Evolutionary conservation across 176 grass and related monocot species (phyloP).

Genomic region (Secale cereale): DNA sequence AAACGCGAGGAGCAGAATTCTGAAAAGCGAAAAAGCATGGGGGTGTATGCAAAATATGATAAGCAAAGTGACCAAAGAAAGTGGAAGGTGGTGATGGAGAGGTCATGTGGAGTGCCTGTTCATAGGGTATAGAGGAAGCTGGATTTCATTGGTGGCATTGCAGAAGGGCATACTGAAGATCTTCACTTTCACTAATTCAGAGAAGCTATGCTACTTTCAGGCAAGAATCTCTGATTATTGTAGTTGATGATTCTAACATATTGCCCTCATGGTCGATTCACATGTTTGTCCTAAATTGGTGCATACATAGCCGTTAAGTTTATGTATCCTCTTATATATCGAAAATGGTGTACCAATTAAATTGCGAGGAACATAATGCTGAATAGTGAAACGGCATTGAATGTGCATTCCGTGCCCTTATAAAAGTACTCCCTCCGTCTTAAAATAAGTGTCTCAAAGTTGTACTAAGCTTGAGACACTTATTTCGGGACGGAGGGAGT

Average conservation of each 20-base stretch:
- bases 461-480: no score
- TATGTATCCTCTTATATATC: background rate
- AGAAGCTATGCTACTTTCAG: constrained; percentile 82
- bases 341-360: background rate
- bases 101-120: constrained; percentile 22
- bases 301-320: background rate
- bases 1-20: no score
- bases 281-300: background rate
- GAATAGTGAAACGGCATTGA: background rate
- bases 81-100: no score
- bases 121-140: constrained; percentile 86
- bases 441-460: no score
- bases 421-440: no score
- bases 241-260: background rate
- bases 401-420: background rate
- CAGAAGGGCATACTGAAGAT: constrained; percentile 72
- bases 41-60: no score
- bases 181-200: constrained; percentile 87
- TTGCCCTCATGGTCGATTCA: background rate
- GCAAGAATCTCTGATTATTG: constrained; percentile 35
- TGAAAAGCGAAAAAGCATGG: no score
- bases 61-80: background rate
- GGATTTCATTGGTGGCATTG: constrained; percentile 75
- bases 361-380: background rate
- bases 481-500: no score